Base-by-base conservation (phyloP, 1,284 basidiomycete genomes). In the Rhizoctonia solani region DNA sequence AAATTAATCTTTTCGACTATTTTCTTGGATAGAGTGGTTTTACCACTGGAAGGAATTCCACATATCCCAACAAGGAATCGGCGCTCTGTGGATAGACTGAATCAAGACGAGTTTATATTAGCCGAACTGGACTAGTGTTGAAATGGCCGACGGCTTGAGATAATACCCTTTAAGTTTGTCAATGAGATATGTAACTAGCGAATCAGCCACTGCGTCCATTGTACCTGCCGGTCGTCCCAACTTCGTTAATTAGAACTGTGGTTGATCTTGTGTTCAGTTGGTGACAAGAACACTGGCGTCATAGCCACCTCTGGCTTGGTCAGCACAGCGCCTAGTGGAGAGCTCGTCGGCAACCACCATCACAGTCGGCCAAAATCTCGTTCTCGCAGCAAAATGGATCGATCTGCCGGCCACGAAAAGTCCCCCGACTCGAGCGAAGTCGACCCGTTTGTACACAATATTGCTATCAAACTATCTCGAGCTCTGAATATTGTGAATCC, bases 31-130 rank as follows among this genome's bases (percentile, higher is more conserved):
- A 95, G 81, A 0, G 87, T 84, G 0, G 90, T 87, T 78, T 95
- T 95, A 9, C 93, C 92, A 0, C 90, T 90, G 0, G 89, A 92
- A 4, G 93, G 92, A 14, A 92, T 85, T 14, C 93, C 92, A 47
- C 85, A 81, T 56, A 93, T 81, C 30, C 89, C 93, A 25, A 95
- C 82, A 4, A 95, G 77, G 30, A 93, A 78, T 16, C 92, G 85
- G 2, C 79, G 74, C 41, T 79, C 75, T 9, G 77, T 63, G 1
- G 82, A 76, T 1, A 78, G 79, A 52, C 86, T 88, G 67, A 37
- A n/a, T 11, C 23, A 53, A 19, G 37, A 32, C 23, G 32, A 1
- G 29, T 54, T 47, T 32, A 54, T 37, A 39, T 46, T 6, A 54
- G n/a, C 3, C 9, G 4, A 16, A n/a, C 39, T 16, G n/a, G n/a